These are phyloP conservation scores for Fimicolochytrium jonesii DNA, from an alignment of 192 early-diverging fungal species.

Conservation along the genomic window DNA sequence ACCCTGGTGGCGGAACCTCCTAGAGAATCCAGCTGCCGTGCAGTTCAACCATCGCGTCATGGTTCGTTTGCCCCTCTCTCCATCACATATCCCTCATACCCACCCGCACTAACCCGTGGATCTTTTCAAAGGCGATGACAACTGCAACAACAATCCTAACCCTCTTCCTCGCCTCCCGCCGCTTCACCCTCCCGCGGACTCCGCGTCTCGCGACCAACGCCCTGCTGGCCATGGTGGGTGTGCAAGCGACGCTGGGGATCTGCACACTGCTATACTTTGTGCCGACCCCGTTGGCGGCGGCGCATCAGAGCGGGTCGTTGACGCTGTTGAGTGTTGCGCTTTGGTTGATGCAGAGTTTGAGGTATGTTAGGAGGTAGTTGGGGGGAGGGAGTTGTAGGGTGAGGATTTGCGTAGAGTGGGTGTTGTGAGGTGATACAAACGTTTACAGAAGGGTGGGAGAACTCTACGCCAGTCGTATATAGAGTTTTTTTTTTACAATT, in stretches of 20 bases:
- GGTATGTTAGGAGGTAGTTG: conserved; percentile 21
- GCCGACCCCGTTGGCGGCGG: conserved; percentile 85
- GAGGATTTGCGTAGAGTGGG: no score
- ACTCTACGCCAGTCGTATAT: no score
- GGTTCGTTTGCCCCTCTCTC: conserved; percentile 25
- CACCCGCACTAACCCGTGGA: background rate
- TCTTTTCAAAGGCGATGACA: conserved; percentile 64
- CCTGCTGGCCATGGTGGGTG: conserved; percentile 66
- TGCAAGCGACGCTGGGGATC: conserved; percentile 88
- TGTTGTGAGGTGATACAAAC: no score
- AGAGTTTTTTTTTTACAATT: no score
- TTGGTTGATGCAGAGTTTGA: conserved; percentile 68
- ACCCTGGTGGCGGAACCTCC: conserved; percentile 76
- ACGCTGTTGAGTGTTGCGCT: conserved; percentile 76
- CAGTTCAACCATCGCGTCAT: conserved; percentile 94
- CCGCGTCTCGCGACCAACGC: conserved; percentile 66
- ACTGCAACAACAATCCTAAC: conserved; percentile 68
- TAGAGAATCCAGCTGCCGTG: conserved; percentile 92
- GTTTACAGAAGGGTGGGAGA: no score
- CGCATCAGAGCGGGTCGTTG: conserved; percentile 91
- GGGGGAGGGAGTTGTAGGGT: no score
- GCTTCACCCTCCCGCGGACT: conserved; percentile 65
- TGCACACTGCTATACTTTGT: conserved; percentile 90
- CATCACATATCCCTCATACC: background rate
- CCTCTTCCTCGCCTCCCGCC: conserved; percentile 71